Evolutionary conservation across 192 early-diverging fungal species (phyloP).

Genomic region (Coemansia sp.): DNA sequence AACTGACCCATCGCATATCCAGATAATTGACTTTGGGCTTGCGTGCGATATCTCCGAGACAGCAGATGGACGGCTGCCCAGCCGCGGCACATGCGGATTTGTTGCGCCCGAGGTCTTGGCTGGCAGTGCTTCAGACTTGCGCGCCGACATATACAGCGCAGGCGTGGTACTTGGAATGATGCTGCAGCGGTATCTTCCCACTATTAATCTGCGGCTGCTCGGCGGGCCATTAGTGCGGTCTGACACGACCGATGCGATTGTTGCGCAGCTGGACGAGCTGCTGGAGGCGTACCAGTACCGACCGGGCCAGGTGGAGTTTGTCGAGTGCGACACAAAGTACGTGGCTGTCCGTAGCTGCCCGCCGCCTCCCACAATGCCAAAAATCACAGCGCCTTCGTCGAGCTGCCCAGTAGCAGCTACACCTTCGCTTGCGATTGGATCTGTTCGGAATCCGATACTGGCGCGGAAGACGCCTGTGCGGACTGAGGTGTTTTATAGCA

Average conservation of each 20-base stretch:
- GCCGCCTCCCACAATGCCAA: neutral
- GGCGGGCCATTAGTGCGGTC: conserved; percentile 66
- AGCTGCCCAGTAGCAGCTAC: conserved; percentile 5
- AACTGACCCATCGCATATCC: conserved; percentile 48
- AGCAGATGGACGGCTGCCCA: conserved; percentile 42
- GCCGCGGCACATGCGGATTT: conserved; percentile 74
- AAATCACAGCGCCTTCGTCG: neutral
- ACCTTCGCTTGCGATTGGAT: neutral
- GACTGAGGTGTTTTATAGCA: conserved; percentile 16
- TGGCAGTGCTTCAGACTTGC: conserved; percentile 33
- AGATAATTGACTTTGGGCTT: conserved; percentile 77
- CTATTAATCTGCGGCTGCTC: conserved; percentile 63
- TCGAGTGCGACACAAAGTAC: conserved; percentile 30
- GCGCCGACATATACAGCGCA: conserved; percentile 67
- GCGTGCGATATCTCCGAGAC: conserved; percentile 54
- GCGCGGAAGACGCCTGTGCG: conserved; percentile 7
- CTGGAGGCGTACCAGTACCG: conserved; percentile 42
- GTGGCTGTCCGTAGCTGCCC: neutral
- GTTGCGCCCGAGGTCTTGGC: conserved; percentile 65
- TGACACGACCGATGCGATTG: conserved; percentile 65
- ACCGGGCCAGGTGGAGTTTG: conserved; percentile 28
- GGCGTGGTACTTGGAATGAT: conserved; percentile 73
- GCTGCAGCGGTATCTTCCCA: conserved; percentile 71
- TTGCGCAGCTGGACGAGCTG: conserved; percentile 56
- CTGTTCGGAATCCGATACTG: neutral